These are phyloP conservation scores for Lactarius tabidus DNA, from an alignment of 768 basidiomycete genomes.

Conservation along the genomic window DNA sequence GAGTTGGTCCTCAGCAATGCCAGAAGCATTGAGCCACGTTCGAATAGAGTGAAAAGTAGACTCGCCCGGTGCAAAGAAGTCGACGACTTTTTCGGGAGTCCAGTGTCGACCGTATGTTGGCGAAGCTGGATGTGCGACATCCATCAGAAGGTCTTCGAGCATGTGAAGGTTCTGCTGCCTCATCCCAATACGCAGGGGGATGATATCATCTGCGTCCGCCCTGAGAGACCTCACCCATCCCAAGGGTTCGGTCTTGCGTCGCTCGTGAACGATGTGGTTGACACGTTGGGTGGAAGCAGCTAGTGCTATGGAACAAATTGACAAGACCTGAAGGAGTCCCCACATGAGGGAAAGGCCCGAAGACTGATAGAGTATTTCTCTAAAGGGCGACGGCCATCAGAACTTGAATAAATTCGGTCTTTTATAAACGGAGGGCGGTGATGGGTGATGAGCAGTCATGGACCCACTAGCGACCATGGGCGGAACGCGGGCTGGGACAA, in stretches of 20 bases:
- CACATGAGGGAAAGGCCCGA: constrained; percentile 13
- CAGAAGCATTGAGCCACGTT: constrained; percentile 40
- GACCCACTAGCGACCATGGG: not conserved
- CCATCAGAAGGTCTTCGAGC: constrained; percentile 40
- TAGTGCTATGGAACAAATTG: constrained; percentile 24
- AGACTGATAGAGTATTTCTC: not conserved
- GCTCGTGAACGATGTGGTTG: constrained; percentile 37
- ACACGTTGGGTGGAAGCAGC: constrained; percentile 22
- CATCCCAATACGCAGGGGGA: constrained; percentile 46
- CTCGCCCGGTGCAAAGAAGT: constrained; percentile 39
- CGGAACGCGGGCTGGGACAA: not conserved
- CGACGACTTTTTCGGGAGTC: constrained; percentile 37
- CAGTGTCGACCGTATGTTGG: constrained; percentile 45
- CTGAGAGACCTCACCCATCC: constrained; percentile 35
- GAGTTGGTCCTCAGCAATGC: constrained; percentile 36
- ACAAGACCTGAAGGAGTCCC: constrained; percentile 10
- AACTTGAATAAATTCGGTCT: not conserved
- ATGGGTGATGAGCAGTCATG: not conserved
- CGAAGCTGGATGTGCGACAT: constrained; percentile 44
- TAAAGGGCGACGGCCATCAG: not conserved
- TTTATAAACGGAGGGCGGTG: not conserved
- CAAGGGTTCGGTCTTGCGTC: constrained; percentile 33
- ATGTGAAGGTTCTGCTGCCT: constrained; percentile 39
- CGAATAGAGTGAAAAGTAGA: constrained; percentile 37
- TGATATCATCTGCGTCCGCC: constrained; percentile 30